Conservation (phyloP, 2,329 filamentous ascomycete species). For the Akanthomyces dipterigenus region DNA sequence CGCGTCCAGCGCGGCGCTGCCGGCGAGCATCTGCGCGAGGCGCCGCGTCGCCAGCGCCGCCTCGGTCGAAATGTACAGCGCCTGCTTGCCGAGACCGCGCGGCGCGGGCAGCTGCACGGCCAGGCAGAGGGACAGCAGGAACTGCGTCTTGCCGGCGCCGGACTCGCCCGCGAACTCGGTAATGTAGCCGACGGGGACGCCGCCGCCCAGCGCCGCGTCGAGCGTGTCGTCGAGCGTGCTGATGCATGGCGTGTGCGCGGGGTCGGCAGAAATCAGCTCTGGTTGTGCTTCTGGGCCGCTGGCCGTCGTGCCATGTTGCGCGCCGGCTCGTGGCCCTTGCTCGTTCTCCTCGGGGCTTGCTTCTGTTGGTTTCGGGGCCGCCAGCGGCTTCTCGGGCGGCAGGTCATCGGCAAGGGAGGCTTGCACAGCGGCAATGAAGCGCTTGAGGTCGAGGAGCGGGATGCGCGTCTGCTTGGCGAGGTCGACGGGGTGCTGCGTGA, state of each 20-base stretch:
- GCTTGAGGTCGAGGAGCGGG: conserved; percentile 72
- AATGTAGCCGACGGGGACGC: conserved; percentile 72
- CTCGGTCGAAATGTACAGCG: conserved; percentile 93
- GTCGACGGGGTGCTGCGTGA: conserved; percentile 75
- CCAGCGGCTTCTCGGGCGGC: conserved; percentile 17
- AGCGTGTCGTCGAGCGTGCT: conserved; percentile 73
- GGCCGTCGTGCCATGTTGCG: not conserved
- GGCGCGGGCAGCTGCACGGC: conserved; percentile 75
- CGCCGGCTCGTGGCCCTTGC: not conserved
- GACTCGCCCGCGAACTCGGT: conserved; percentile 91
- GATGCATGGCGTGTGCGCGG: conserved; percentile 42
- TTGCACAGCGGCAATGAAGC: conserved; percentile 61
- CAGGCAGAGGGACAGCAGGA: conserved; percentile 78
- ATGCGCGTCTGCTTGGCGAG: conserved; percentile 81
- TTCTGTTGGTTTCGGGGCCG: not conserved
- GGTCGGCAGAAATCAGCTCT: not conserved
- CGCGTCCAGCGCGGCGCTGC: conserved; percentile 52
- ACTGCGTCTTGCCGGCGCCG: conserved; percentile 90
- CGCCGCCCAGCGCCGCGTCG: conserved; percentile 66
- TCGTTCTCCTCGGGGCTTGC: not conserved
- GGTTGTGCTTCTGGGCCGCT: not conserved
- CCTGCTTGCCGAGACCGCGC: conserved; percentile 61
- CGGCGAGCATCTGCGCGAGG: conserved; percentile 68
- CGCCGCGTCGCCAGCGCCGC: conserved; percentile 75
- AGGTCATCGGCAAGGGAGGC: conserved; percentile 60